Percentiles rank a stretch among this genome's conserved stretches.
phyloP scores from a whole-genome alignment of 78 protist genomes.

The Chrysochromulina tobinii region DNA sequence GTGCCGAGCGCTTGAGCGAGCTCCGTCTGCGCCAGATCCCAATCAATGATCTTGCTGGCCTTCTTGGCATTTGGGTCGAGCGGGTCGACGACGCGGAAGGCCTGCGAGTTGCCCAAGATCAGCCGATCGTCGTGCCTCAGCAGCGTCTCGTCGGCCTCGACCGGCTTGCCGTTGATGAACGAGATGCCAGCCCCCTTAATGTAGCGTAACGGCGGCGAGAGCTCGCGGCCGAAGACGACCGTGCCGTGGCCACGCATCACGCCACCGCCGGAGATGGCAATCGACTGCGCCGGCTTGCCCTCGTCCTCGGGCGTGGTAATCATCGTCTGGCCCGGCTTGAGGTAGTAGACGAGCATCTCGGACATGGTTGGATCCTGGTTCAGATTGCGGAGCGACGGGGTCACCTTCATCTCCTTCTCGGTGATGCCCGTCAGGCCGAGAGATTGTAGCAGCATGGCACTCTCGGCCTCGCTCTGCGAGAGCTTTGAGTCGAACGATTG shows the following conservation, averaged over 20 bases:
- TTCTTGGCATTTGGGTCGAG: not conserved
- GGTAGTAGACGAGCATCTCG: conserved; percentile 24
- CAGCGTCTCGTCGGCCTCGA: not conserved
- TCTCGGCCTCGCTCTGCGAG: conserved; percentile 26
- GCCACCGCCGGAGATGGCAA: conserved; percentile 64
- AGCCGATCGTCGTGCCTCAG: conserved; percentile 39
- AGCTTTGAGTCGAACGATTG: too few relatives aligned
- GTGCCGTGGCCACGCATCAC: conserved; percentile 60
- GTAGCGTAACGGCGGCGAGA: too few relatives aligned
- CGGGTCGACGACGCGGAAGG: conserved; percentile 8
- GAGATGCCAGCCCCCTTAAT: not conserved
- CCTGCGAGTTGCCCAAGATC: conserved; percentile 35
- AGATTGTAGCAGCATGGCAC: not conserved
- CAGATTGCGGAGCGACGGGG: conserved; percentile 44
- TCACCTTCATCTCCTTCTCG: not conserved
- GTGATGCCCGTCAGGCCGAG: not conserved
- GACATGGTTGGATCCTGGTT: conserved; percentile 53
- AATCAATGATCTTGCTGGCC: not conserved
- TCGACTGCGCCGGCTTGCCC: not conserved
- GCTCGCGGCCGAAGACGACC: not conserved
- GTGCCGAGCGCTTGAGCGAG: not conserved
- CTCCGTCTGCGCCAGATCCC: conserved; percentile 1
- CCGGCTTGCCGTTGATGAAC: conserved; percentile 43
- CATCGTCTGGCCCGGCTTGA: not conserved
- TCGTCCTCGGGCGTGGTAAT: not conserved